Percentiles rank a stretch among this genome's conserved stretches.
Evolutionary conservation across 495 filamentous ascomycete species (phyloP).

Genomic region (Astrothelium subdiscretum): DNA sequence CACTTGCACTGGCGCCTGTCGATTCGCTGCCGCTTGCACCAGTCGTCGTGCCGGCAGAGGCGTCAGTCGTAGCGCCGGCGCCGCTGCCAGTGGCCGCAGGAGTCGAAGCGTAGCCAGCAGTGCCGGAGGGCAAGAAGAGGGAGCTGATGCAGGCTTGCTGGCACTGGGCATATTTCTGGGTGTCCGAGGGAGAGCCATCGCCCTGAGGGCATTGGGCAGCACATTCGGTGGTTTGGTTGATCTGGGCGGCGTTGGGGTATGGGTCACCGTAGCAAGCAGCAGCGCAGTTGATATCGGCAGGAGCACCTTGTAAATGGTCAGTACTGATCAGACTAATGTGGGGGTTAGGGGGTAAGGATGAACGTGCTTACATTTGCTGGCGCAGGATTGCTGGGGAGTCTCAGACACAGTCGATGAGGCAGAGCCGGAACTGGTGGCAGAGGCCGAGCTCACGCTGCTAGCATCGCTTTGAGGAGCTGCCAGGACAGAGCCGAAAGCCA

Average conservation of each 20-base stretch:
- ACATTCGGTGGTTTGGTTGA: conserved; percentile 3
- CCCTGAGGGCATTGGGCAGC: conserved; percentile 8
- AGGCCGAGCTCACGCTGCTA: neutral
- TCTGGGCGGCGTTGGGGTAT: conserved; percentile 5
- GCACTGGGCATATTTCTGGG: conserved; percentile 4
- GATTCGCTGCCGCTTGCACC: neutral
- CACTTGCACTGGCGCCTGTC: neutral
- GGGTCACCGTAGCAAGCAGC: conserved; percentile 4
- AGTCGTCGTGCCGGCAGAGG: neutral
- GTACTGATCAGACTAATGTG: neutral
- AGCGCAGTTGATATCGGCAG: conserved; percentile 4
- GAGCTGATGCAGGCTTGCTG: conserved; percentile 6
- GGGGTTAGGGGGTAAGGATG: neutral
- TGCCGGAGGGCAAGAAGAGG: conserved; percentile 1
- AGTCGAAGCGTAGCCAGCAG: neutral
- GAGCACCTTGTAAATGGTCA: neutral
- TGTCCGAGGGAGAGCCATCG: neutral
- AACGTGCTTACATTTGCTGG: neutral
- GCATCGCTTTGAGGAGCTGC: neutral
- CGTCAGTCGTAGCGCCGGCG: neutral
- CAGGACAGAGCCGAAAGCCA: neutral
- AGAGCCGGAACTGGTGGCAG: neutral
- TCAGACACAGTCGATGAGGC: neutral
- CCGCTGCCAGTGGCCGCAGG: neutral
- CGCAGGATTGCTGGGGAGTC: neutral